Base-by-base conservation (phyloP, 768 basidiomycete species). In the Clavulina sp. region DNA sequence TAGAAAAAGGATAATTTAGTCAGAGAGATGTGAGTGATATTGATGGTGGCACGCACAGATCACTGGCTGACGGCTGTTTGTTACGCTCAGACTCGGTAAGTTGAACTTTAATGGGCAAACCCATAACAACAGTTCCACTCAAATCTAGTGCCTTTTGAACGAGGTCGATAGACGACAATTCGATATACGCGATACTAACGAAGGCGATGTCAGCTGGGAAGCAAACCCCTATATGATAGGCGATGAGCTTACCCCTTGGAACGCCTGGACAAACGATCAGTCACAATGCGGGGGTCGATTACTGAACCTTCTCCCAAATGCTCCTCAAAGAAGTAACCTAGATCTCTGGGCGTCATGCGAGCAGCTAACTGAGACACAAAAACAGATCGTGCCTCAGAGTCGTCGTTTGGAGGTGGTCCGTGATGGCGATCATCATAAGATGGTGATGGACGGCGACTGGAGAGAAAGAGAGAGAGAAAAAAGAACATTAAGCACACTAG, bases 351-450 rank as follows among this genome's bases (percentile, higher is more conserved):
- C 54, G 92, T 96, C 64, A 97, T 78, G 62, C 89, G 82, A 56
- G 91, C 89, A 60, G 95, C 88, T 64, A 99, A 80, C 69, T 97
- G 95, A 60, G 92, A 93, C 63, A 95, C 89, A 69, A 97, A 97
- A 59, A 96, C 88, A 60, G 95, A 96, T 66, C 95, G 84, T 62
- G 87, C 83, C 78, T 97, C 95, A 52, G 88, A 91, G 63, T 97
- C 93, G 63, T 96, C 89, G 66, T 91, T 87, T 60, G 82, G 83
- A 4, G 83, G 81, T 32, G 53, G 43, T 51, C 57, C 4, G 50
- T 28, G 36, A 80, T 74, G 28, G 66, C 26, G 75, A 73, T 19
- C 73, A 70, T 83, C 82, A 58, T 85, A 83, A 28, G 72, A 70
- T 21, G 84, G 81, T 18, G 84, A 83, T 32, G 73, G 71, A 51